A percentile compares a stretch with the other conserved stretches of the same genome.
Conservation (phyloP, 176 grass and related monocot genomes). For the Triticum aestivum region DNA sequence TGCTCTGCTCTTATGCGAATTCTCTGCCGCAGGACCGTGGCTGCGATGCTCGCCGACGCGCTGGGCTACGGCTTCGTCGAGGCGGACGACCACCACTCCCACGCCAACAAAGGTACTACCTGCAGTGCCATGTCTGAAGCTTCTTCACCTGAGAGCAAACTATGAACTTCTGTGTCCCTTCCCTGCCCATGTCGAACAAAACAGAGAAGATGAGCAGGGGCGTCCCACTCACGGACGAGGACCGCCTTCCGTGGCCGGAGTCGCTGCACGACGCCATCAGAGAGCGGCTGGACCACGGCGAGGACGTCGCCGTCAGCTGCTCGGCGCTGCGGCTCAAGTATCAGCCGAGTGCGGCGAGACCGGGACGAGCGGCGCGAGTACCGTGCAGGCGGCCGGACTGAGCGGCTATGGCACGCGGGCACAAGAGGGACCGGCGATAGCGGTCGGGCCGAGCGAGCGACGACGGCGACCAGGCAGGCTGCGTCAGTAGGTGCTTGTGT, state of each 20-base stretch:
- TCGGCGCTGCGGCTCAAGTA: constrained; percentile 63
- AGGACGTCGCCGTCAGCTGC: constrained; percentile 62
- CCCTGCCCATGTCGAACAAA: not conserved
- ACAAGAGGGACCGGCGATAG: no score
- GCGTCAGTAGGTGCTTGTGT: no score
- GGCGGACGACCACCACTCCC: constrained; percentile 83
- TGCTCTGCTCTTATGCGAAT: not conserved
- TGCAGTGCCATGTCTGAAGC: not conserved
- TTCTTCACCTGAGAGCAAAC: not conserved
- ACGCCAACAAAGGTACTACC: constrained; percentile 56
- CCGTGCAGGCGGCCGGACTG: no score
- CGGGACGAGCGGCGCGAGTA: no score
- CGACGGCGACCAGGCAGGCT: no score
- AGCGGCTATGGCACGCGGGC: no score
- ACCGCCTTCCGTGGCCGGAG: constrained; percentile 74
- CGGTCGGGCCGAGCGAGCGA: no score
- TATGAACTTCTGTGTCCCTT: not conserved
- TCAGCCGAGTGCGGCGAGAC: not conserved
- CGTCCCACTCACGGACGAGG: constrained; percentile 50
- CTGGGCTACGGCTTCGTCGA: constrained; percentile 72
- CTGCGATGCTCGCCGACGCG: constrained; percentile 58
- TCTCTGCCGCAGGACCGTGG: constrained; percentile 47
- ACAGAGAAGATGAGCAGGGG: constrained; percentile 85
- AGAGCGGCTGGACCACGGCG: constrained; percentile 34
- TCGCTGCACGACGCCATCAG: constrained; percentile 36